Evolutionary conservation across 495 filamentous ascomycete species (phyloP), one percentile per base, ranked within the genome.

Genomic region (Parmelia sp.): DNA sequence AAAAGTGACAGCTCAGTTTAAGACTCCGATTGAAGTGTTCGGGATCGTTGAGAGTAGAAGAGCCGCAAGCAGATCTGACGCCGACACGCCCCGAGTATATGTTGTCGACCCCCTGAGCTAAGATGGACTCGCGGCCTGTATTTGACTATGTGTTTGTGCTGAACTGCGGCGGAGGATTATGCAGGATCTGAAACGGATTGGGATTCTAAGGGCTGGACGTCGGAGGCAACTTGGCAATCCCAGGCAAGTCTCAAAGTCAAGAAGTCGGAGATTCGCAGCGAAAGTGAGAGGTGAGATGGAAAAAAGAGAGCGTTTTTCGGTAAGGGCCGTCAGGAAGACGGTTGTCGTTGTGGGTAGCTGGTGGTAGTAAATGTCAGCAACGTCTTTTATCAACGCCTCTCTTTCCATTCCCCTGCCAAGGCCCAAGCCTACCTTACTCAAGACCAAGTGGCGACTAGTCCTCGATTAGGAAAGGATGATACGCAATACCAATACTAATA

Each of bases 161-260:
- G 39, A 44, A 33, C 29, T 57, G n/a, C 57, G 37, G 57, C 40
- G 33, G 23, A 19, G 29, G 29, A n/a, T 15, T 29, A n/a, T 23
- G 62, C 27, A 37, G 62, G 29, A 56, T 31, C 12, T 57, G 40
- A 39, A 37, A 59, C 49, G 17, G 31, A 56, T 33, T 64, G 31
- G 19, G 47, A 31, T 25, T 58, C 15, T n/a, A 29, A 40, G 62
- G 56, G 47, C 25, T 33, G 14, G 23, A 58, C 40, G 44, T 19
- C 39, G 39, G 8, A 37, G 33, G 23, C 17, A 0, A 25, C 25
- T 37, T 40, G 39, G 57, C 19, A 55, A 15, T 33, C 7, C 17
- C 17, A 55, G 17, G 17, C 27, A 33, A 11, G 12, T 4, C 7
- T 17, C 0, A 15, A 8, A 6, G 4, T 27, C 45, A 51, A 27